phyloP scores from a whole-genome alignment of 495 filamentous ascomycete species.

The Viridothelium virens region DNA sequence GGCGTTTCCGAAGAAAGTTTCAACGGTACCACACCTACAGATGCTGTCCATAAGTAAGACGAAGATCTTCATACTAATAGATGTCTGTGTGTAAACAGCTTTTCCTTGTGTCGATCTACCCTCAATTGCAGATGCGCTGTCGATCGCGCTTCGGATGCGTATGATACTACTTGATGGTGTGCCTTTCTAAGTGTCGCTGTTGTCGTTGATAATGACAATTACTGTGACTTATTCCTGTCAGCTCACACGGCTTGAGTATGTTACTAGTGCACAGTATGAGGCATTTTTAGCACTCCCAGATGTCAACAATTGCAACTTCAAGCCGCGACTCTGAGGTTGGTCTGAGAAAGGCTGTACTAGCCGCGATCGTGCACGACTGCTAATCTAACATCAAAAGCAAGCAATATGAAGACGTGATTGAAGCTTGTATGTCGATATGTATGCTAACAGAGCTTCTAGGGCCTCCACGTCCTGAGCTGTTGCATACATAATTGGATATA shows the following conservation, averaged over 20 bases:
- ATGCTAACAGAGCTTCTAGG: background rate
- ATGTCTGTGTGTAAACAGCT: background rate
- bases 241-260: background rate
- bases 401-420: slow-evolving; percentile 2
- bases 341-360: background rate
- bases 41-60: background rate
- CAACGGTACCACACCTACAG: background rate
- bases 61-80: background rate
- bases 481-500: slow-evolving; percentile 3
- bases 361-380: background rate
- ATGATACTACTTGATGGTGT: background rate
- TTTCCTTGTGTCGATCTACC: background rate
- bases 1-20: background rate
- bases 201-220: background rate
- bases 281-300: background rate
- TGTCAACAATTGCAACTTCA: background rate
- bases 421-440: background rate
- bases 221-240: background rate
- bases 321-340: background rate
- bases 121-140: background rate
- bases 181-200: background rate
- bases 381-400: background rate
- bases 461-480: background rate
- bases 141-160: background rate
- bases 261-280: background rate